These are phyloP conservation scores for Arctium minus DNA, from an alignment of 129 eudicot genomes.

Conservation along the genomic window DNA sequence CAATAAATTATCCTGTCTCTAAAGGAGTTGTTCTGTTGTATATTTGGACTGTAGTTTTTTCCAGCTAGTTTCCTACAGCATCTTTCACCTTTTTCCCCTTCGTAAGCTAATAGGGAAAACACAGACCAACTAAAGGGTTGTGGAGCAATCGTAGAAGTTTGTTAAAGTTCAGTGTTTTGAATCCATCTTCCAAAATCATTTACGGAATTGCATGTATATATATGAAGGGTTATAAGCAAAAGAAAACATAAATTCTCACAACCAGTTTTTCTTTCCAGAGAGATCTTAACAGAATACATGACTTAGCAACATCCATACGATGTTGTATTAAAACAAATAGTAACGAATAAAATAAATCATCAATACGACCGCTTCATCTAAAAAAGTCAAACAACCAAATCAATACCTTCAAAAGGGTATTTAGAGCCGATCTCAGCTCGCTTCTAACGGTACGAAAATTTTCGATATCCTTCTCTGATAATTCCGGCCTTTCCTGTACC, in stretches of 20 bases:
- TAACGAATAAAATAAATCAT: neutral
- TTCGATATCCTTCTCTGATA: slow-evolving; percentile 52
- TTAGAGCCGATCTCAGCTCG: slow-evolving; percentile 69
- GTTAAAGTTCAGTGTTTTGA: too few species aligned
- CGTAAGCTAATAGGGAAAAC: too few species aligned
- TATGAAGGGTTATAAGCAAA: too few species aligned
- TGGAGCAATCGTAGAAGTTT: too few species aligned
- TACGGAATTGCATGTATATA: too few species aligned
- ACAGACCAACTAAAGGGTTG: too few species aligned
- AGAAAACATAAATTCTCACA: neutral
- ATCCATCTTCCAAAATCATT: too few species aligned
- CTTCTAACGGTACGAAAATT: slow-evolving; percentile 46
- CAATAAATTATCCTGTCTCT: neutral
- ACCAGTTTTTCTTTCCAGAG: neutral
- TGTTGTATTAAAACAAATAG: neutral
- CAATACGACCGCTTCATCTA: neutral
- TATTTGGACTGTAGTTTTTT: too few species aligned
- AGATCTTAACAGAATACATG: neutral
- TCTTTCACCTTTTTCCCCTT: too few species aligned
- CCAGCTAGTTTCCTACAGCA: too few species aligned
- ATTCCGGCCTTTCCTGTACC: slow-evolving; percentile 31
- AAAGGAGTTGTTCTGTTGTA: too few species aligned
- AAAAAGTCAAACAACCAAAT: neutral
- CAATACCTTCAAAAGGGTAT: slow-evolving; percentile 72
- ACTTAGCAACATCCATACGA: neutral